Percentiles rank a stretch among this genome's conserved stretches.
phyloP scores from a whole-genome alignment of 2,329 filamentous ascomycete genomes.

The Diaporthe helianthi region DNA sequence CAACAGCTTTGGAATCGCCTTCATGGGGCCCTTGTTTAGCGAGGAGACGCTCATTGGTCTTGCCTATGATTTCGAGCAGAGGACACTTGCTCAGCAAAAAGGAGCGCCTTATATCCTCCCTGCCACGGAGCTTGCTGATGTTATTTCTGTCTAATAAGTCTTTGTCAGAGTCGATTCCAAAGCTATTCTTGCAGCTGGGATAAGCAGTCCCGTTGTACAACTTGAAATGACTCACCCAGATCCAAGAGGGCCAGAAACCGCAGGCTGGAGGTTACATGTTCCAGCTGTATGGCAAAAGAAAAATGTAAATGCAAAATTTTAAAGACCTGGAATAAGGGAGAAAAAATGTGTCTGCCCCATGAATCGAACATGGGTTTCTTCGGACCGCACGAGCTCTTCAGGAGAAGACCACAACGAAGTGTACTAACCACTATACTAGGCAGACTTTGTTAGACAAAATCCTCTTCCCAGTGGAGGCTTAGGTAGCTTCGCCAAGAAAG shows the following conservation, averaged over 20 bases:
- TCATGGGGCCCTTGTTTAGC: slow-evolving; percentile 64
- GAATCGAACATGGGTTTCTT: slow-evolving; percentile 28
- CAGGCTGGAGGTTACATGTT: background rate
- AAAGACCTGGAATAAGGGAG: background rate
- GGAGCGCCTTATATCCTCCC: slow-evolving; percentile 43
- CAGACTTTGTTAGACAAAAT: background rate
- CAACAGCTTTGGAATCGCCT: slow-evolving; percentile 62
- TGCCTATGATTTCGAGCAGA: slow-evolving; percentile 74
- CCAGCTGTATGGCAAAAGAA: background rate
- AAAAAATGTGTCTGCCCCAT: slow-evolving; percentile 12
- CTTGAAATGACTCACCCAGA: background rate
- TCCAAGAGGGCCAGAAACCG: too few relatives aligned
- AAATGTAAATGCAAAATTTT: background rate
- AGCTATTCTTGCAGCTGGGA: background rate
- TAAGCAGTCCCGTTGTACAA: background rate
- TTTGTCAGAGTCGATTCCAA: background rate
- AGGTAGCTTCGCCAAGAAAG: background rate
- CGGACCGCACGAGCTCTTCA: slow-evolving; percentile 11
- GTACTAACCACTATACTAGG: slow-evolving; percentile 27
- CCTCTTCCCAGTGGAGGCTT: accelerated
- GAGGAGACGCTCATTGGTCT: slow-evolving; percentile 68
- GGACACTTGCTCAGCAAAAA: slow-evolving; percentile 46
- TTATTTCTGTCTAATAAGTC: slow-evolving; percentile 5
- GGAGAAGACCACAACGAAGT: slow-evolving; percentile 26
- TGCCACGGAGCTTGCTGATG: slow-evolving; percentile 43